Evolutionary conservation across 331 rosid genomes (phyloP).

Genomic region (Acacia concinna): DNA sequence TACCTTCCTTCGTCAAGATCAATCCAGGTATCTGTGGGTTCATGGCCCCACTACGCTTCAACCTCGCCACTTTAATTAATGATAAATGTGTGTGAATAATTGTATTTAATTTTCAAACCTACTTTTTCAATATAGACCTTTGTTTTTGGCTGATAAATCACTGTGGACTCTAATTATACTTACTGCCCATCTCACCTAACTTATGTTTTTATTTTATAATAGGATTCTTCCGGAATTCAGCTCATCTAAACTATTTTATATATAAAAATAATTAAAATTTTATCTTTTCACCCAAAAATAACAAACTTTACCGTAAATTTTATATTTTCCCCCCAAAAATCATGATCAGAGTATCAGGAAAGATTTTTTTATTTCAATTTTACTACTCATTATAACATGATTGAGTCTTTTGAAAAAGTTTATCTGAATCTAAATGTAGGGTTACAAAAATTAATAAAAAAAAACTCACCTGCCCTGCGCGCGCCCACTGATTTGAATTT

Average conservation of each 20-base stretch:
- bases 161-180: neutral
- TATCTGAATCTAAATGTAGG: neutral
- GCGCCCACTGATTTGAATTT: neutral
- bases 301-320: neutral
- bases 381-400: neutral
- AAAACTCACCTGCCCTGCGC: neutral
- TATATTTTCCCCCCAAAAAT: no score
- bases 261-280: no score
- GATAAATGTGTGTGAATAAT: neutral
- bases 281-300: neutral
- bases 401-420: neutral
- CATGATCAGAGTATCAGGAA: no score
- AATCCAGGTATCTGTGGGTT: conserved; percentile 76
- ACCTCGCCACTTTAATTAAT: conserved; percentile 50
- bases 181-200: neutral
- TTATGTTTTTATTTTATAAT: no score
- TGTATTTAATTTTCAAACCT: neutral
- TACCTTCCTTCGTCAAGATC: no score
- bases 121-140: neutral
- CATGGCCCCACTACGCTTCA: conserved; percentile 88
- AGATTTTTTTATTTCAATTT: neutral
- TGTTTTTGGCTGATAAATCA: neutral
- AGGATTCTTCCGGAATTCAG: no score
- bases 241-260: no score
- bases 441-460: neutral